Evolutionary conservation across 495 filamentous ascomycete genomes (phyloP).

Genomic region (Podospora pseudopauciseta): DNA sequence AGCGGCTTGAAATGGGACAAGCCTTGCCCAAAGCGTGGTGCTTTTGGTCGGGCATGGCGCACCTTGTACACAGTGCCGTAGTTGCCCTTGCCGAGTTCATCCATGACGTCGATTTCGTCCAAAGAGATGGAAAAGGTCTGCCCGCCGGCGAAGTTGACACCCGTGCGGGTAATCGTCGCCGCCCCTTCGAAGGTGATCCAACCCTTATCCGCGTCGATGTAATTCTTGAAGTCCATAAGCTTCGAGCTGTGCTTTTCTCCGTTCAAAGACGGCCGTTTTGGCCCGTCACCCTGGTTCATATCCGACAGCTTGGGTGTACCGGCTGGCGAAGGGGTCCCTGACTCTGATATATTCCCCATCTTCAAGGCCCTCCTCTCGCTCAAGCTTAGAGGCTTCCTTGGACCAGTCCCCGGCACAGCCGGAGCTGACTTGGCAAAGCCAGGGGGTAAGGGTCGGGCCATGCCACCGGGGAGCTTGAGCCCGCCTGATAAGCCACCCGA

Average conservation of each 20-base stretch:
- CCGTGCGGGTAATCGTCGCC: constrained; percentile 78
- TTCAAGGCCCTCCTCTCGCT: constrained; percentile 43
- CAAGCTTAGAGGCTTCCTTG: constrained; percentile 31
- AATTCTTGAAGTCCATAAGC: constrained; percentile 88
- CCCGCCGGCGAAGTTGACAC: constrained; percentile 87
- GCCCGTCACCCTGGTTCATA: constrained; percentile 21
- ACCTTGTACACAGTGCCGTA: constrained; percentile 98
- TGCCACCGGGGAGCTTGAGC: constrained; percentile 39
- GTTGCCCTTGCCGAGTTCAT: constrained; percentile 96
- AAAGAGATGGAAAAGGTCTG: constrained; percentile 90
- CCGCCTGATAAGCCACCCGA: constrained; percentile 28
- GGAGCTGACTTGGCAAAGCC: constrained; percentile 50
- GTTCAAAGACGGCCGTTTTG: constrained; percentile 30
- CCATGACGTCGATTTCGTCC: constrained; percentile 91
- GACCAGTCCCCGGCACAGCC: constrained; percentile 29
- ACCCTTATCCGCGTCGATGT: constrained; percentile 86
- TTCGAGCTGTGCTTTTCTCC: constrained; percentile 54
- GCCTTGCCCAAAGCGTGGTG: constrained; percentile 76
- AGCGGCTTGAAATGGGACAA: constrained; percentile 56
- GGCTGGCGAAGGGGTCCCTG: constrained; percentile 26
- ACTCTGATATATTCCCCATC: constrained; percentile 35
- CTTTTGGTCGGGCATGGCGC: constrained; percentile 72
- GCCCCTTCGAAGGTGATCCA: constrained; percentile 92
- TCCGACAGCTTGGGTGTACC: constrained; percentile 34
- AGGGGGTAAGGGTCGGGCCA: constrained; percentile 41